Conservation (phyloP, 202 grass and related monocot species). For the Schoenoplectus triqueter region DNA sequence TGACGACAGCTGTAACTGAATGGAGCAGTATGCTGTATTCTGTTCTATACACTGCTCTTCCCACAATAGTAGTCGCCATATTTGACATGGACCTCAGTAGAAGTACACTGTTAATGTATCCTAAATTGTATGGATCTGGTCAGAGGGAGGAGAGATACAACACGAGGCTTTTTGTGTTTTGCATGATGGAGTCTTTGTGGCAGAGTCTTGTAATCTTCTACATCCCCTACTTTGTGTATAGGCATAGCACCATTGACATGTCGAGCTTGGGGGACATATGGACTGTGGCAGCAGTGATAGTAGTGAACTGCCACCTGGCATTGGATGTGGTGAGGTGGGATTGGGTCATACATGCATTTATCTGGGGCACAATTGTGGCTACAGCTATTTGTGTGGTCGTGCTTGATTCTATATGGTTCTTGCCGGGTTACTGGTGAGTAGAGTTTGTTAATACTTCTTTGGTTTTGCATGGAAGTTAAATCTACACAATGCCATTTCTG, state of each 20-base stretch:
- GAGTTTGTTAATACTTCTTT: conserved; percentile 39
- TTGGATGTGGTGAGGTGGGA: conserved; percentile 81
- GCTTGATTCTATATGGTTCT: conserved; percentile 73
- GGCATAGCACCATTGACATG: conserved; percentile 69
- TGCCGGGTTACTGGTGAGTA: conserved; percentile 86
- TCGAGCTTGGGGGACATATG: conserved; percentile 85
- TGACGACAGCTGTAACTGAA: conserved; percentile 86
- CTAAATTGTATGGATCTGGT: conserved; percentile 78
- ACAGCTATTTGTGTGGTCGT: conserved; percentile 73
- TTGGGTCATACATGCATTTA: conserved; percentile 73
- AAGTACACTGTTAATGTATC: conserved; percentile 63
- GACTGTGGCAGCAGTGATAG: conserved; percentile 80
- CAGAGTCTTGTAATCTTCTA: conserved; percentile 87
- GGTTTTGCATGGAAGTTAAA: background rate
- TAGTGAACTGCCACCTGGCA: conserved; percentile 89
- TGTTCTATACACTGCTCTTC: conserved; percentile 88
- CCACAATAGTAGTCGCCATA: conserved; percentile 78
- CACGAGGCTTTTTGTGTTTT: conserved; percentile 72
- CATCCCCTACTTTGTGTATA: conserved; percentile 83
- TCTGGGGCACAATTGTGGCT: conserved; percentile 75
- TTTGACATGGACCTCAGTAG: conserved; percentile 87
- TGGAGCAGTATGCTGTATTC: conserved; percentile 93
- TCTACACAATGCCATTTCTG: conserved; percentile 11
- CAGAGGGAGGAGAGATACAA: conserved; percentile 85
- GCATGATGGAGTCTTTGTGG: conserved; percentile 72